phyloP scores from a whole-genome alignment of 352 stramenopile species.

The Globisporangium yorkense region DNA sequence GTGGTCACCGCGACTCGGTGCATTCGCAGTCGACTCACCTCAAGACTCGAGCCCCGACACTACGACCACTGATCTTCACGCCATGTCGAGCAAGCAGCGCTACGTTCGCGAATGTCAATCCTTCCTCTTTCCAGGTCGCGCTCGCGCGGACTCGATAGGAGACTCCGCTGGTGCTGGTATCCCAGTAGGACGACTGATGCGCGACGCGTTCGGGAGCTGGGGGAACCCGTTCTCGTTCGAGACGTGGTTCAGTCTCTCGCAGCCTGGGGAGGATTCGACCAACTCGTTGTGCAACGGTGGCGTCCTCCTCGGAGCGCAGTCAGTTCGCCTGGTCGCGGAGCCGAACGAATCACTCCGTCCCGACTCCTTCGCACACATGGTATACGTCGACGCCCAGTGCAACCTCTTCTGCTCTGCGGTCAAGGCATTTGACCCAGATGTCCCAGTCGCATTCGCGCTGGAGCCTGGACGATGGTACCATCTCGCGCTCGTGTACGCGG shows the following conservation, averaged over 20 bases:
- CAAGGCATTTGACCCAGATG: neutral
- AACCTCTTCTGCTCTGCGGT: constrained; percentile 18
- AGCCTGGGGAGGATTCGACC: constrained; percentile 3
- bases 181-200: constrained; percentile 6
- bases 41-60: neutral
- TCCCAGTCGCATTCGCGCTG: constrained; percentile 6
- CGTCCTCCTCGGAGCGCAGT: constrained; percentile 5
- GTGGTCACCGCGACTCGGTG: neutral
- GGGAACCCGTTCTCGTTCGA: constrained; percentile 14
- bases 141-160: too few species aligned
- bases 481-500: constrained; percentile 23
- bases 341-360: neutral
- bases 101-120: constrained; percentile 1
- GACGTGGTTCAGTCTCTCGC: constrained; percentile 18
- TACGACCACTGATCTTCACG: neutral
- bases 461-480: constrained; percentile 28
- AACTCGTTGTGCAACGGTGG: neutral
- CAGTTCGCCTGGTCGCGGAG: neutral
- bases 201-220: constrained; percentile 8
- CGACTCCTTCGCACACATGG: constrained; percentile 11
- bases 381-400: constrained; percentile 12
- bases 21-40: neutral
- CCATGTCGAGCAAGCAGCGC: neutral
- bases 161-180: neutral
- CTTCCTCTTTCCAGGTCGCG: constrained; percentile 2